Conservation (phyloP, 108 stramenopile species). For the Pelagomonas calceolata region DNA sequence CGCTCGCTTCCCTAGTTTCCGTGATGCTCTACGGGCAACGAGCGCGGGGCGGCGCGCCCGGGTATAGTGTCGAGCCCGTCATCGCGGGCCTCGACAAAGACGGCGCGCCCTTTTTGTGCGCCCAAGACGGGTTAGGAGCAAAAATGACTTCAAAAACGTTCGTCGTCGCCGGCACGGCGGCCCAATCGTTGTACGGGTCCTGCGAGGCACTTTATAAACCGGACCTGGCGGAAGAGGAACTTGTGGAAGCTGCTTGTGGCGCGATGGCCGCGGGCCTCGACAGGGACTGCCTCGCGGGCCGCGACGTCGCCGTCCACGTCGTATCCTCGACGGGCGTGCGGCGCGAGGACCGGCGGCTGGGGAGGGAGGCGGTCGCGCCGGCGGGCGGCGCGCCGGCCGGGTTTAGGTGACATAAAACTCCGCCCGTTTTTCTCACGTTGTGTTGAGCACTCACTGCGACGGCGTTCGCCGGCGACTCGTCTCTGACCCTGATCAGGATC, state of each 20-base stretch:
- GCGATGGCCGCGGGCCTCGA: not conserved
- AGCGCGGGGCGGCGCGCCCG: not conserved
- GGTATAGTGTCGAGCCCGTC: not conserved
- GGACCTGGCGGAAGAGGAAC: not conserved
- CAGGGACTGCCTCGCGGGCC: not conserved
- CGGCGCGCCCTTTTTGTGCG: not conserved
- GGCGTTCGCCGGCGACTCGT: no score
- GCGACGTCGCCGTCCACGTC: not conserved
- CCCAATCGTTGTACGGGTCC: not conserved
- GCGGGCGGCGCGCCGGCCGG: no score
- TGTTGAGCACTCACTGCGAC: no score
- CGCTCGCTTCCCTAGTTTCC: not conserved
- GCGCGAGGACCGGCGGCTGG: no score
- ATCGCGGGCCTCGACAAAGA: not conserved
- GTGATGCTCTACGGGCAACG: not conserved
- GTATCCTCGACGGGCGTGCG: no score
- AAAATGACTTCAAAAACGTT: not conserved
- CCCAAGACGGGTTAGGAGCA: not conserved
- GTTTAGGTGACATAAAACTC: no score
- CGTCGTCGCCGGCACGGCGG: not conserved
- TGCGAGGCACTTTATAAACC: not conserved
- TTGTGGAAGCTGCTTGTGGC: not conserved
- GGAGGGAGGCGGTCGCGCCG: no score
- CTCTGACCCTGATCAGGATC: no score
- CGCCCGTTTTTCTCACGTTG: no score